These are phyloP conservation scores for Phytophthora cryptogea DNA, from an alignment of 352 stramenopile genomes.

Conservation along the genomic window DNA sequence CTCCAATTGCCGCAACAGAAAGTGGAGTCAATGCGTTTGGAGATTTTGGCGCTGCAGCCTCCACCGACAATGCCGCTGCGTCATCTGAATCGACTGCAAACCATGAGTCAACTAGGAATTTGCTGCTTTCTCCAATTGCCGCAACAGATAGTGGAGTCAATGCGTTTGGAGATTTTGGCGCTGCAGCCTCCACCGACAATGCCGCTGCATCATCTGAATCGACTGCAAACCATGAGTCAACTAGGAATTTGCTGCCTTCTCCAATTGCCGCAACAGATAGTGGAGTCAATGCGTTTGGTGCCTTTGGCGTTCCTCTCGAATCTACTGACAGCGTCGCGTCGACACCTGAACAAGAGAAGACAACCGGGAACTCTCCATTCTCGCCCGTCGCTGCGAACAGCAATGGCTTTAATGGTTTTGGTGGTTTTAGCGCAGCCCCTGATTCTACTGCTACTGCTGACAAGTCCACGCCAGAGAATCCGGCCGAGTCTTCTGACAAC, in stretches of 20 bases:
- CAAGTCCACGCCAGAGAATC: conserved; percentile 3
- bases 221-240: conserved; percentile 7
- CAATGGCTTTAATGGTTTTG: conserved; percentile 29
- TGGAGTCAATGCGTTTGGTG: conserved; percentile 16
- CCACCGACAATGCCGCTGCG: conserved; percentile 6
- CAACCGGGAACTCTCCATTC: conserved; percentile 29
- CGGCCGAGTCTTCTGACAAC: conserved; percentile 5
- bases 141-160: conserved; percentile 12
- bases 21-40: conserved; percentile 18
- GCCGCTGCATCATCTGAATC: conserved; percentile 7
- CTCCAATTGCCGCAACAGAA: conserved; percentile 11
- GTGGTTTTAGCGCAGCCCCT: conserved; percentile 32
- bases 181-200: conserved; percentile 16
- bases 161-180: conserved; percentile 23
- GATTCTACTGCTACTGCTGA: conserved; percentile 1
- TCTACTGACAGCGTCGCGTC: conserved; percentile 10
- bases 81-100: conserved; percentile 10
- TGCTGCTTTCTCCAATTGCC: conserved; percentile 21
- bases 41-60: conserved; percentile 21
- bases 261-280: conserved; percentile 8
- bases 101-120: conserved; percentile 11
- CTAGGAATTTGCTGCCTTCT: conserved; percentile 23
- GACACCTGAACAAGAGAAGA: conserved; percentile 4
- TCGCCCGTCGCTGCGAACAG: conserved; percentile 17
- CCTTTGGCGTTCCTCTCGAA: conserved; percentile 14